Conservation (phyloP, 164 flowering plant genomes). For the Saururus chinensis region DNA sequence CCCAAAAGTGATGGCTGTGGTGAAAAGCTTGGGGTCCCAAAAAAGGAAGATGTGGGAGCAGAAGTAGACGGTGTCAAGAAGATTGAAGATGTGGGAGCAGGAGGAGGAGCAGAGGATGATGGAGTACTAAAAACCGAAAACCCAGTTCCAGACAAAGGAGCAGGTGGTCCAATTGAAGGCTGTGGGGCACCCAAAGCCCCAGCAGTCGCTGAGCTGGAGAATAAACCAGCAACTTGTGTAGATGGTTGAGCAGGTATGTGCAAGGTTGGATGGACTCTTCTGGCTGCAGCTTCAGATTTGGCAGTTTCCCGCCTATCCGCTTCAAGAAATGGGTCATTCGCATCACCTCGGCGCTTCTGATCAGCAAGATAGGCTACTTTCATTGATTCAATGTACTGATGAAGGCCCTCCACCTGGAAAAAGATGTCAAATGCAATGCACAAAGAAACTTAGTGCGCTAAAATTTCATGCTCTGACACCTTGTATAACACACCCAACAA, state of each 20-base stretch:
- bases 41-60: slow-evolving; percentile 42
- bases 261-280: slow-evolving; percentile 85
- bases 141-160: slow-evolving; percentile 59
- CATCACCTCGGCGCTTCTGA: slow-evolving; percentile 81
- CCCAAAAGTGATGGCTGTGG: slow-evolving; percentile 54
- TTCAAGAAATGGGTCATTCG: slow-evolving; percentile 86
- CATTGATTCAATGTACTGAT: slow-evolving; percentile 92
- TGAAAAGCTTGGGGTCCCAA: slow-evolving; percentile 45
- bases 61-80: slow-evolving; percentile 58
- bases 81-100: slow-evolving; percentile 37
- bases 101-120: slow-evolving; percentile 35
- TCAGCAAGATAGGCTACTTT: slow-evolving; percentile 87
- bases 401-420: slow-evolving; percentile 83
- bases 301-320: slow-evolving; percentile 91
- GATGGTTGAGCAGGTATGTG: slow-evolving; percentile 77
- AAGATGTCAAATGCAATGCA: not conserved
- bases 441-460: not conserved
- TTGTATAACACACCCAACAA: not conserved
- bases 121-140: slow-evolving; percentile 56
- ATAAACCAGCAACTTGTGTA: slow-evolving; percentile 61
- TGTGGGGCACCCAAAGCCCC: slow-evolving; percentile 35
- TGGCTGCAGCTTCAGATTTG: slow-evolving; percentile 87
- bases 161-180: slow-evolving; percentile 26
- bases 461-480: not conserved
- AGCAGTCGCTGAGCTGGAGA: slow-evolving; percentile 45